Conservation (phyloP, 768 basidiomycete species). For the Boletus insuetus region DNA sequence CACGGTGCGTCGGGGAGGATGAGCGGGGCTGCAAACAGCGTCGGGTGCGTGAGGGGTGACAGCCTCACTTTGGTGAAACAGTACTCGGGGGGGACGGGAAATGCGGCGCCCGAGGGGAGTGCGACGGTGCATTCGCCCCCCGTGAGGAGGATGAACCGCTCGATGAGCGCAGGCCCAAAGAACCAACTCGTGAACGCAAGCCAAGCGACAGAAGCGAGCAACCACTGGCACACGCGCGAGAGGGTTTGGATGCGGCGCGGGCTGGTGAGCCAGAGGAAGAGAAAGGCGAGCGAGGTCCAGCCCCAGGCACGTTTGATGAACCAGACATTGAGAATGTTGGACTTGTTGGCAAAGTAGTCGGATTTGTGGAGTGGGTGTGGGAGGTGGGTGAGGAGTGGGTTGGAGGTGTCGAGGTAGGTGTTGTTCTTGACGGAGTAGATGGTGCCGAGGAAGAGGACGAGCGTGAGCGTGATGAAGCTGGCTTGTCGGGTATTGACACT, state of each 20-base stretch:
- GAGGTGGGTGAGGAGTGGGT: conserved; percentile 65
- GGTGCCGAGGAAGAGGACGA: conserved; percentile 58
- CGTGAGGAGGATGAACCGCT: conserved; percentile 59
- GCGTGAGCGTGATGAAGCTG: conserved; percentile 41
- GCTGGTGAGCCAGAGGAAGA: conserved; percentile 56
- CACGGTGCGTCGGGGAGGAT: conserved; percentile 40
- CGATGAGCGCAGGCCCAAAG: conserved; percentile 77
- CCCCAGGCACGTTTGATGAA: conserved; percentile 93
- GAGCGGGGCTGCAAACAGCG: conserved; percentile 50
- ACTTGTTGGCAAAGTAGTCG: conserved; percentile 78
- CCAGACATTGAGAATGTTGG: conserved; percentile 75
- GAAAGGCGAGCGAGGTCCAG: conserved; percentile 76
- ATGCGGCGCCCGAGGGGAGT: conserved; percentile 52
- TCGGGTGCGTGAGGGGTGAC: conserved; percentile 59
- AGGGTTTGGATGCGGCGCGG: conserved; percentile 42
- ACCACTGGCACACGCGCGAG: conserved; percentile 51
- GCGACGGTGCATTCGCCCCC: conserved; percentile 77
- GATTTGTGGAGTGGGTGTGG: conserved; percentile 63
- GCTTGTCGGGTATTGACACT: conserved; percentile 25
- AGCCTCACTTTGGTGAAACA: conserved; percentile 54
- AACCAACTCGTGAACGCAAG: conserved; percentile 80
- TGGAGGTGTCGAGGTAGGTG: conserved; percentile 84
- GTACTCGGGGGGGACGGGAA: conserved; percentile 54
- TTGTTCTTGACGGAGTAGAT: conserved; percentile 57
- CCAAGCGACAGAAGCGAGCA: conserved; percentile 64